These are phyloP conservation scores for Nothophoma quercina DNA, from an alignment of 2,329 filamentous ascomycete genomes.

Conservation along the genomic window DNA sequence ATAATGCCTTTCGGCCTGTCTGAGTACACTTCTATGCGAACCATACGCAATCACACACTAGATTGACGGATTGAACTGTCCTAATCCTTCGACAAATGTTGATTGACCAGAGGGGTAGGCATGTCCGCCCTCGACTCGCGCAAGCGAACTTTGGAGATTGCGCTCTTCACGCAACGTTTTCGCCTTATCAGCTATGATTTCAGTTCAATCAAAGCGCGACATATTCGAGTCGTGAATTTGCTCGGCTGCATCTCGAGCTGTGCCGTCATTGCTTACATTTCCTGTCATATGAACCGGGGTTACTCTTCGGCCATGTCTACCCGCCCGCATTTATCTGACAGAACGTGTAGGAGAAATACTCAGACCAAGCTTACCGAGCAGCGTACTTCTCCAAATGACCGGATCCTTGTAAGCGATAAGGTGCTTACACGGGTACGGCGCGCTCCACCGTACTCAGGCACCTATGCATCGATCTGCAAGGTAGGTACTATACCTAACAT, in stretches of 20 bases:
- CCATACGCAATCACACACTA: constrained; percentile 31
- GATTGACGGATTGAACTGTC: constrained; percentile 21
- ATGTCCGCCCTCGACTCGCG: constrained; percentile 3
- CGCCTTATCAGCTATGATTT: constrained; percentile 7
- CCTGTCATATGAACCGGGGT: constrained; percentile 8
- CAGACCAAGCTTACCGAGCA: background rate
- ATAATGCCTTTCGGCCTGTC: constrained; percentile 14
- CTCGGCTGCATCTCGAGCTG: constrained; percentile 2
- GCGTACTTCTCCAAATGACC: background rate
- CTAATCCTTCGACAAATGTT: constrained; percentile 17
- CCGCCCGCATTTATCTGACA: constrained; percentile 12
- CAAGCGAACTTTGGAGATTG: constrained; percentile 1
- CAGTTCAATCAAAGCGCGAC: constrained; percentile 16
- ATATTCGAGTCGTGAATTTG: constrained; percentile 9
- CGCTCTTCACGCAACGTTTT: background rate
- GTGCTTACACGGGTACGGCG: constrained; percentile 4
- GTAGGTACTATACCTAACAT: background rate
- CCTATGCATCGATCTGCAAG: background rate
- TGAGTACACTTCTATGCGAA: constrained; percentile 6
- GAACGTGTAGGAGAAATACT: constrained; percentile 6
- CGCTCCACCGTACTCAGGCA: background rate
- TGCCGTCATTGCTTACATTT: constrained; percentile 8
- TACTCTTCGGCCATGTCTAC: background rate
- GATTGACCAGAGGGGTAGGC: constrained; percentile 9
- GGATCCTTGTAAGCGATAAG: constrained; percentile 11